Percentiles rank a stretch among this genome's conserved stretches.
These are phyloP conservation scores for Acrocalymma vagum DNA, from an alignment of 2,329 filamentous ascomycete species.

Conservation along the genomic window DNA sequence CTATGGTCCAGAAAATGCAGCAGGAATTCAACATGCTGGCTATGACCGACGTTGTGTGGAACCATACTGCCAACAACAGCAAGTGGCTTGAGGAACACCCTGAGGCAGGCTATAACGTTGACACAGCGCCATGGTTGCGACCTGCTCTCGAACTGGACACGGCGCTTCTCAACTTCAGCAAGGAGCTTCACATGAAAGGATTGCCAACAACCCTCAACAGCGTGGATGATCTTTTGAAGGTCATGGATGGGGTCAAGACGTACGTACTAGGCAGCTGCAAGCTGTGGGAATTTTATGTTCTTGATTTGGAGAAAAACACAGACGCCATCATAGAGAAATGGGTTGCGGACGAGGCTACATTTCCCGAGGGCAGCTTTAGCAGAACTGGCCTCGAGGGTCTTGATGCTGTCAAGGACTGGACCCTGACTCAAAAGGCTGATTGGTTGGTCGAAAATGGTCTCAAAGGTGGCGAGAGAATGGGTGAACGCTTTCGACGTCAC, in stretches of 20 bases:
- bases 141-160: slow-evolving; percentile 78
- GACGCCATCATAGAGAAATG: slow-evolving; percentile 76
- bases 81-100: slow-evolving; percentile 94
- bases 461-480: slow-evolving; percentile 74
- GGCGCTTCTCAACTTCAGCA: slow-evolving; percentile 72
- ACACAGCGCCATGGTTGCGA: slow-evolving; percentile 79
- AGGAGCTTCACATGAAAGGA: slow-evolving; percentile 70
- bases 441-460: slow-evolving; percentile 76
- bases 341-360: slow-evolving; percentile 66
- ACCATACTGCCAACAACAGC: slow-evolving; percentile 96
- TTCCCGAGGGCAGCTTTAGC: slow-evolving; percentile 63
- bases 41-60: slow-evolving; percentile 96
- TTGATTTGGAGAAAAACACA: slow-evolving; percentile 78
- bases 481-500: slow-evolving; percentile 78
- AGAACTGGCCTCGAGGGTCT: slow-evolving; percentile 59
- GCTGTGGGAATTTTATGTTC: slow-evolving; percentile 92
- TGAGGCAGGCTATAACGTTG: slow-evolving; percentile 92
- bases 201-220: slow-evolving; percentile 78
- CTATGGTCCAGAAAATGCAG: slow-evolving; percentile 83
- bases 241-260: slow-evolving; percentile 86
- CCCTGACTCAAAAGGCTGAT: slow-evolving; percentile 66
- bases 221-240: slow-evolving; percentile 75
- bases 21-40: slow-evolving; percentile 84
- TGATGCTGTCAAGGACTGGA: slow-evolving; percentile 62
- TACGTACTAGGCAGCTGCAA: slow-evolving; percentile 79